A percentile compares a stretch with the other conserved stretches of the same genome.
phyloP scores from a whole-genome alignment of 768 basidiomycete species.

The Auriscalpium orientale region DNA sequence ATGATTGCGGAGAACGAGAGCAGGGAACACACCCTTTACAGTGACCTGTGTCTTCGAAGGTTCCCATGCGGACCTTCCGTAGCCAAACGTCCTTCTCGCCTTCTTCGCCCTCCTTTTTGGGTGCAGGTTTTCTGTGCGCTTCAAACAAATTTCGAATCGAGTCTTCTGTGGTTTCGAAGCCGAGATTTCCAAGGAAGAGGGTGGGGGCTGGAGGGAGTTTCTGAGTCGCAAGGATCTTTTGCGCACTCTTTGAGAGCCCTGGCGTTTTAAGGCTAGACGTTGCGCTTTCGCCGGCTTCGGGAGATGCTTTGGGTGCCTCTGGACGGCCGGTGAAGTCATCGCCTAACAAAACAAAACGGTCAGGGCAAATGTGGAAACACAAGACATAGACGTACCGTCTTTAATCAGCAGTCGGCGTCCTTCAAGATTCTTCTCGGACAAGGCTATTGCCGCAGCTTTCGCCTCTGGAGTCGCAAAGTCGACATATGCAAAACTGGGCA shows the following conservation, averaged over 20 bases:
- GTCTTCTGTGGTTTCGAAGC: conserved; percentile 81
- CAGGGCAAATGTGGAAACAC: background rate
- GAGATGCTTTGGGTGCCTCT: conserved; percentile 29
- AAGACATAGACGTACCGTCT: conserved; percentile 50
- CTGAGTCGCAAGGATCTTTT: conserved; percentile 69
- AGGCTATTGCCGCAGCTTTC: conserved; percentile 65
- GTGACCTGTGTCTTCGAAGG: conserved; percentile 89
- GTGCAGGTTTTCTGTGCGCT: conserved; percentile 43
- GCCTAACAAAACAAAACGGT: conserved; percentile 34
- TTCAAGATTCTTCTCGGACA: conserved; percentile 76
- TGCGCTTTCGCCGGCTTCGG: conserved; percentile 23
- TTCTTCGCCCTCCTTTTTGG: conserved; percentile 17
- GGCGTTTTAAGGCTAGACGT: conserved; percentile 27
- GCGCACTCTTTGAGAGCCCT: conserved; percentile 56
- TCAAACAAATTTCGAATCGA: conserved; percentile 69
- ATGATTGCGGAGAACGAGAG: background rate
- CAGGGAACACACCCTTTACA: conserved; percentile 82
- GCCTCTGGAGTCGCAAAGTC: conserved; percentile 80
- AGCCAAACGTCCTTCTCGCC: conserved; percentile 44
- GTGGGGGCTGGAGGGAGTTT: conserved; percentile 81
- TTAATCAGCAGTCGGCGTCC: conserved; percentile 91
- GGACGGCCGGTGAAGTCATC: conserved; percentile 70
- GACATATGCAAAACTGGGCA: conserved; percentile 84
- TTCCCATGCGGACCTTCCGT: conserved; percentile 85
- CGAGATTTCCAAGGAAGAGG: conserved; percentile 88